Conservation (phyloP, 345 rosid species). For the Eucalyptus lansdowneana region DNA sequence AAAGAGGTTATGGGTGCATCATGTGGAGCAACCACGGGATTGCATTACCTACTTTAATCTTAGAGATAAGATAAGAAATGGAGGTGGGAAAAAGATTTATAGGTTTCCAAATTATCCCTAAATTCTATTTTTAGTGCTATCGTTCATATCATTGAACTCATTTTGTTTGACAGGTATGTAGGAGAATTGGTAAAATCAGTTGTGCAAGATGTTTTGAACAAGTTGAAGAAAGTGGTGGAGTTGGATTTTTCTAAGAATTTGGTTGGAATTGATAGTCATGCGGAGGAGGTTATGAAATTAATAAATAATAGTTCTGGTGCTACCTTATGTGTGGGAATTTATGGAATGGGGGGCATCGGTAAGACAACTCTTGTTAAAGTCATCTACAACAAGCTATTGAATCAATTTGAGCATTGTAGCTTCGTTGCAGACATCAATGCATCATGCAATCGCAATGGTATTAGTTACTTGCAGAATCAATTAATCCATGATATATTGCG, state of each 20-base stretch:
- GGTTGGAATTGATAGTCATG: not conserved
- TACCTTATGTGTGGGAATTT: too few species aligned
- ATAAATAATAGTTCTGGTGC: too few species aligned
- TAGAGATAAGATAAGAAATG: too few species aligned
- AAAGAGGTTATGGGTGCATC: too few species aligned
- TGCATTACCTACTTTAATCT: too few species aligned
- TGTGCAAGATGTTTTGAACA: not conserved
- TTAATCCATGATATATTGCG: not conserved
- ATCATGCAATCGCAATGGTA: not conserved
- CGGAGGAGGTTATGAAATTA: too few species aligned
- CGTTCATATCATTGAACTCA: not conserved
- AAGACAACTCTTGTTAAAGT: not conserved
- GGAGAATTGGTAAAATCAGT: not conserved
- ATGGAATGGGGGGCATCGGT: not conserved
- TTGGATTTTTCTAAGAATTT: too few species aligned
- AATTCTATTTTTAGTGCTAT: not conserved
- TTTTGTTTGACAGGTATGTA: not conserved
- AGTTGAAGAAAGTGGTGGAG: not conserved
- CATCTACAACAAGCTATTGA: not conserved
- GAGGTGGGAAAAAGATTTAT: not conserved
- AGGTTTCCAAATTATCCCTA: not conserved
- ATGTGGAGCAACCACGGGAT: too few species aligned
- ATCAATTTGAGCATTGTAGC: not conserved
- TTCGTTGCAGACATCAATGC: fast-evolving
- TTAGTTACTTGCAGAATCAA: not conserved